These are phyloP conservation scores for Fusarium sp. DNA, from an alignment of 2,329 filamentous ascomycete species.

Conservation along the genomic window DNA sequence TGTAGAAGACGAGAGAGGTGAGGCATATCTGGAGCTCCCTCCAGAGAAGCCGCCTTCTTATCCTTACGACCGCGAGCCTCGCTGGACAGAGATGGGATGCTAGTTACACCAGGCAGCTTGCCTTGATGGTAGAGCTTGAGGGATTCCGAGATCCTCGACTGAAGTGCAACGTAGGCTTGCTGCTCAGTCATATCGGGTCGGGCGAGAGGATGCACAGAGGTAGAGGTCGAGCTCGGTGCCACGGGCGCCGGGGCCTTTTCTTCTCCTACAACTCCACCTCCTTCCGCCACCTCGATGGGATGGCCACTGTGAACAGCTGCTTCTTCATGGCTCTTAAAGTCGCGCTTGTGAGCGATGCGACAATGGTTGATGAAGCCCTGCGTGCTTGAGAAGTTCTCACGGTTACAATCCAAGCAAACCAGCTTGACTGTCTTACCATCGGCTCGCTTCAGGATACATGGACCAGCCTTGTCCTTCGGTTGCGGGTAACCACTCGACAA, in stretches of 20 bases:
- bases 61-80: slow-evolving; percentile 11
- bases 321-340: slow-evolving; percentile 96
- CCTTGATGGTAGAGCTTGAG: slow-evolving; percentile 65
- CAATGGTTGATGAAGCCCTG: slow-evolving; percentile 99
- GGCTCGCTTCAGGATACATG: slow-evolving; percentile 85
- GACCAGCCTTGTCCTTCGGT: slow-evolving; percentile 84
- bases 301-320: slow-evolving; percentile 90
- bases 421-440: slow-evolving; percentile 91
- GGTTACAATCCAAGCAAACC: slow-evolving; percentile 87
- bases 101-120: slow-evolving; percentile 61
- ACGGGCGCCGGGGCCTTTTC: slow-evolving; percentile 39
- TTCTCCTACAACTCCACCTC: slow-evolving; percentile 35
- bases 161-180: slow-evolving; percentile 63
- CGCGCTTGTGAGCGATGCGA: slow-evolving; percentile 91
- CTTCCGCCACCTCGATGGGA: slow-evolving; percentile 69
- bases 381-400: slow-evolving; percentile 93
- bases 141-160: slow-evolving; percentile 66
- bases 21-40: slow-evolving; percentile 70
- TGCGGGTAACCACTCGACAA: slow-evolving; percentile 77
- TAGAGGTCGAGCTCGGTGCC: slow-evolving; percentile 20
- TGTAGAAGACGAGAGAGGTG: slow-evolving; percentile 76
- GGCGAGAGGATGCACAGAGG: slow-evolving; percentile 51
- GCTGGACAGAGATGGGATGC: slow-evolving; percentile 54
- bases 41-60: slow-evolving; percentile 52
- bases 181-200: slow-evolving; percentile 63